Conservation (phyloP, 2,329 filamentous ascomycete genomes). For the Orbilia oligospora region DNA sequence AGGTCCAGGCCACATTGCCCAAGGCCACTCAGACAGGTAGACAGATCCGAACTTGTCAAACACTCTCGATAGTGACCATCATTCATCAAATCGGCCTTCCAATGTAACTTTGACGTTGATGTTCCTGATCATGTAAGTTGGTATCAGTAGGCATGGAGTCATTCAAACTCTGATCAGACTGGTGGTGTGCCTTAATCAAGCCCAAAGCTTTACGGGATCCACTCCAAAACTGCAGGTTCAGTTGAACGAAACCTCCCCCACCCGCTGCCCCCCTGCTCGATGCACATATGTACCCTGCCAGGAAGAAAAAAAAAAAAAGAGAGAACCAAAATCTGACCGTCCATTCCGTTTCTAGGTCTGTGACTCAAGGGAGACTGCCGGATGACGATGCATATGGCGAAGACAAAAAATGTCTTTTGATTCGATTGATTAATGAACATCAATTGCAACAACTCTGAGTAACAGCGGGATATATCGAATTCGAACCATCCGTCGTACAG, state of each 20-base stretch:
- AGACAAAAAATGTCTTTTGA: constrained; percentile 2
- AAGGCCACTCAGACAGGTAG: neutral
- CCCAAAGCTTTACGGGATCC: constrained; percentile 17
- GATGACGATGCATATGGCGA: constrained; percentile 27
- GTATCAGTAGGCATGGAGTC: too few relatives aligned
- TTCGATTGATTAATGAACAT: neutral
- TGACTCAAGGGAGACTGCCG: constrained; percentile 43
- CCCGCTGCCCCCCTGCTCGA: neutral
- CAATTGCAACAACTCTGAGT: constrained; percentile 5
- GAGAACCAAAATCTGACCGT: constrained; percentile 41
- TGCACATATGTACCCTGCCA: neutral
- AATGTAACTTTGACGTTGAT: constrained; percentile 32
- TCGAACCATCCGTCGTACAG: too few relatives aligned
- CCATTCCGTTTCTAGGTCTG: constrained; percentile 4
- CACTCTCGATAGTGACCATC: neutral
- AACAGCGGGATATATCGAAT: constrained; percentile 9
- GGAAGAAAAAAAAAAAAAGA: too few relatives aligned
- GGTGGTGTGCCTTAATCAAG: constrained; percentile 51
- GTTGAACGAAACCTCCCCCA: neutral
- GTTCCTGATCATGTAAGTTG: neutral
- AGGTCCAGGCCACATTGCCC: neutral
- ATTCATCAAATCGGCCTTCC: constrained; percentile 22
- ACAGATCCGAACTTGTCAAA: neutral
- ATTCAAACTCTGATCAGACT: constrained; percentile 23
- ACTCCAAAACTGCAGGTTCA: constrained; percentile 22